phyloP scores from a whole-genome alignment of 2,329 filamentous ascomycete genomes.

The Sphaerulina vaccinii region DNA sequence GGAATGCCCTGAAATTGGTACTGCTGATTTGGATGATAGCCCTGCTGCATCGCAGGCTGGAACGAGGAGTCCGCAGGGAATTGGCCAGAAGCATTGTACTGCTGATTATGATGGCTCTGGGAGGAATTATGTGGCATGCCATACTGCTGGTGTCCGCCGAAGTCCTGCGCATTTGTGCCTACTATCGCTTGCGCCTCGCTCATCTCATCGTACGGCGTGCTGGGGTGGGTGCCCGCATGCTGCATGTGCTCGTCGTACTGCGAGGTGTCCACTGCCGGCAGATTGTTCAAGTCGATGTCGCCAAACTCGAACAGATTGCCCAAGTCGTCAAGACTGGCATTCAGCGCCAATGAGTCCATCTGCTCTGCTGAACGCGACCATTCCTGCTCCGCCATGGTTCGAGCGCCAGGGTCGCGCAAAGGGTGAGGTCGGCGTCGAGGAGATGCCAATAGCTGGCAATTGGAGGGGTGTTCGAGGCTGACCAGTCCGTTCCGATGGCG shows the following conservation, averaged over 20 bases:
- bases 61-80: constrained; percentile 29
- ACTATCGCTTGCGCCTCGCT: constrained; percentile 24
- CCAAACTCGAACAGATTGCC: constrained; percentile 45
- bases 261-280: constrained; percentile 25
- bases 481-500: too few relatives aligned
- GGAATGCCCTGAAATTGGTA: constrained; percentile 43
- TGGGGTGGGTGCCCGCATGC: constrained; percentile 30
- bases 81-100: constrained; percentile 16
- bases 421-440: neutral
- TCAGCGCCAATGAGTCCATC: constrained; percentile 35
- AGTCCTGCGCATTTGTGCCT: constrained; percentile 33
- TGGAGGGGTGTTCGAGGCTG: too few relatives aligned
- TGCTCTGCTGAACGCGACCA: constrained; percentile 43
- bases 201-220: constrained; percentile 34
- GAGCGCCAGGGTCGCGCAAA: neutral
- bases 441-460: too few relatives aligned
- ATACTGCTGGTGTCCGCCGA: constrained; percentile 32
- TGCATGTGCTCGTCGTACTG: constrained; percentile 30
- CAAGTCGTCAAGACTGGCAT: constrained; percentile 43
- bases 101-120: constrained; percentile 19
- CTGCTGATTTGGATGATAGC: constrained; percentile 32
- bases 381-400: constrained; percentile 32
- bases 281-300: constrained; percentile 36
- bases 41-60: constrained; percentile 30
- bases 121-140: constrained; percentile 24